phyloP scores from a whole-genome alignment of 1,139 yeast genomes.

The Scheffersomyces insectosa region DNA sequence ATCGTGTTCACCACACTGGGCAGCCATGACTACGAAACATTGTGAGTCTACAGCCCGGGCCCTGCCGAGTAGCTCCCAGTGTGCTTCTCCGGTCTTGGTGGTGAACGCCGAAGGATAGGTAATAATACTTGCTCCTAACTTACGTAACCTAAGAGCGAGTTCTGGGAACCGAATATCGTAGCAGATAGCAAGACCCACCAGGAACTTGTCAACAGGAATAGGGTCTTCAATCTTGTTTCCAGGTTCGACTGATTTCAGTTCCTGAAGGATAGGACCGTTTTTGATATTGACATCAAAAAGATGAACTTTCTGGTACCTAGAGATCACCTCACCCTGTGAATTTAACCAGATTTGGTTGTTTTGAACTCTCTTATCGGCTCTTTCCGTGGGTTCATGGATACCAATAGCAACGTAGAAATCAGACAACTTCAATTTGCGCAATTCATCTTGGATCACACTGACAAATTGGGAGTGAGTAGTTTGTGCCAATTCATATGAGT shows the following conservation, averaged over 20 bases:
- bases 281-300: slow-evolving; percentile 84
- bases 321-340: slow-evolving; percentile 59
- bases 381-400: slow-evolving; percentile 69
- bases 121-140: slow-evolving; percentile 73
- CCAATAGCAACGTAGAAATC: slow-evolving; percentile 54
- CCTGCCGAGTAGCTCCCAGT: slow-evolving; percentile 79
- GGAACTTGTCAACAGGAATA: slow-evolving; percentile 54
- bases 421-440: slow-evolving; percentile 34
- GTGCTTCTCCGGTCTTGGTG: slow-evolving; percentile 84
- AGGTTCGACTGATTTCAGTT: slow-evolving; percentile 79
- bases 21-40: slow-evolving; percentile 86
- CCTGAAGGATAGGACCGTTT: slow-evolving; percentile 72
- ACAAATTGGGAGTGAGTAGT: slow-evolving; percentile 55
- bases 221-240: slow-evolving; percentile 61
- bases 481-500: slow-evolving; percentile 60
- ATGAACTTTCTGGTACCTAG: slow-evolving; percentile 82
- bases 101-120: slow-evolving; percentile 94
- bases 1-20: slow-evolving; percentile 80
- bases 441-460: slow-evolving; percentile 46
- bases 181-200: slow-evolving; percentile 75
- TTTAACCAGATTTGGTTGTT: slow-evolving; percentile 76
- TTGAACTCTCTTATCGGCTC: slow-evolving; percentile 46
- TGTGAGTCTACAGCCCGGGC: slow-evolving; percentile 90
- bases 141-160: slow-evolving; percentile 61
- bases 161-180: slow-evolving; percentile 92